phyloP scores from a whole-genome alignment of 75 land plant genomes.

The Pseudotsuga menziesii region DNA sequence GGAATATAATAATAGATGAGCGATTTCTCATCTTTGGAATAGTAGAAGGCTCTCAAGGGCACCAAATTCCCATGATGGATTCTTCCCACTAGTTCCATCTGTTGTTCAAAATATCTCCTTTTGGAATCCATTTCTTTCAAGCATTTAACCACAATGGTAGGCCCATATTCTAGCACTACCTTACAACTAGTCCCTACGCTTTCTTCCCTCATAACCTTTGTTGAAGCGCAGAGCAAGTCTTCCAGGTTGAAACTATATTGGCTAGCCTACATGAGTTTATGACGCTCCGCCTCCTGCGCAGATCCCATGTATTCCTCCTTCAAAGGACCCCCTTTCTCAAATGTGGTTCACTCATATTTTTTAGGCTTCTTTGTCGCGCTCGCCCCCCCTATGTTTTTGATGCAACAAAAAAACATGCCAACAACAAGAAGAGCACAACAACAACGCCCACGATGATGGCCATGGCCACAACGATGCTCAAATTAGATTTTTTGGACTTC shows the following conservation, averaged over 20 bases:
- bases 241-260: conserved; percentile 62
- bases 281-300: conserved; percentile 60
- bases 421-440: conserved; percentile 15
- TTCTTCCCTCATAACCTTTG: conserved; percentile 87
- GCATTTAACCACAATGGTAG: conserved; percentile 75
- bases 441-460: conserved; percentile 31
- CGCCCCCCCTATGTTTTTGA: conserved; percentile 16
- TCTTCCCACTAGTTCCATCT: conserved; percentile 53
- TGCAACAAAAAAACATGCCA: background rate
- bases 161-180: conserved; percentile 75
- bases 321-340: conserved; percentile 23
- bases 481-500: conserved; percentile 12
- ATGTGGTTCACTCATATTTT: conserved; percentile 19
- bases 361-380: background rate
- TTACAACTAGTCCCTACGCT: conserved; percentile 69
- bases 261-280: conserved; percentile 66
- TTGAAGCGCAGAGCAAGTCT: conserved; percentile 81
- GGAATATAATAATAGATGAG: conserved; percentile 66
- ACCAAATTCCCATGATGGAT: conserved; percentile 61
- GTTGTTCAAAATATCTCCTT: conserved; percentile 61
- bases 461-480: conserved; percentile 21
- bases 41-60: conserved; percentile 71
- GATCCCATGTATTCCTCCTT: conserved; percentile 42
- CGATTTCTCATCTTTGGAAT: conserved; percentile 86
- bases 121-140: conserved; percentile 56